Conservation (phyloP, 2,329 filamentous ascomycete species). For the Fonsecaea monophora region DNA sequence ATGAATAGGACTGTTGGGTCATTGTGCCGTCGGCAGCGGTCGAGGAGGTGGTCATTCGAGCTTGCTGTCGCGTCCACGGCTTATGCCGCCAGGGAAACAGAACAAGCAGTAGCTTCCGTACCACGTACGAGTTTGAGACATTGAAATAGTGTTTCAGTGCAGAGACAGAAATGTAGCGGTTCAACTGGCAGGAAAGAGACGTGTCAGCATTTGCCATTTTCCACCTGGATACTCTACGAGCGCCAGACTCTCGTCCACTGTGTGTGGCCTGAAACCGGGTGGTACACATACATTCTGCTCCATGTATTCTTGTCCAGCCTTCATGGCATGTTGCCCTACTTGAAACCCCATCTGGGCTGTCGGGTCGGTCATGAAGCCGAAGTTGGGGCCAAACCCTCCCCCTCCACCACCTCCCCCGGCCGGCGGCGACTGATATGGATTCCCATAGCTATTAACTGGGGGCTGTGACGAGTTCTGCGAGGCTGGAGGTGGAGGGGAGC, state of each 20-base stretch:
- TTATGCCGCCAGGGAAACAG: constrained; percentile 98
- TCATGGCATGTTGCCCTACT: constrained; percentile 89
- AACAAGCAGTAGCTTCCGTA: constrained; percentile 90
- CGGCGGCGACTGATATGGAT: constrained; percentile 56
- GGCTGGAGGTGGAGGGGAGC: constrained; percentile 83
- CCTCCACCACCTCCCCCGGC: constrained; percentile 27
- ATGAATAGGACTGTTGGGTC: constrained; percentile 61
- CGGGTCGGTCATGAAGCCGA: constrained; percentile 91
- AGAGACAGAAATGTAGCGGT: constrained; percentile 86
- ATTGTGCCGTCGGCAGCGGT: constrained; percentile 65
- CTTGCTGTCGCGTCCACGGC: constrained; percentile 92
- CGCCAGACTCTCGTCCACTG: not conserved
- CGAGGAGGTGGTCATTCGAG: constrained; percentile 53
- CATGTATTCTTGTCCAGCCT: constrained; percentile 89
- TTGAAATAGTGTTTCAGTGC: constrained; percentile 99
- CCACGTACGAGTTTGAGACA: constrained; percentile 95
- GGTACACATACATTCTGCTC: constrained; percentile 80
- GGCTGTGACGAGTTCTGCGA: constrained; percentile 65
- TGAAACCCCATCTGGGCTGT: constrained; percentile 94
- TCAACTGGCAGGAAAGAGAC: constrained; percentile 59
- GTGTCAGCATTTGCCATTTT: constrained; percentile 31
- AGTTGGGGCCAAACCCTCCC: constrained; percentile 56
- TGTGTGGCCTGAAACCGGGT: not conserved
- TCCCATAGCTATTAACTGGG: constrained; percentile 53
- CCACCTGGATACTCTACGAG: not conserved